These are phyloP conservation scores for Phytophthora colocasiae DNA, from an alignment of 352 stramenopile species.

Conservation along the genomic window DNA sequence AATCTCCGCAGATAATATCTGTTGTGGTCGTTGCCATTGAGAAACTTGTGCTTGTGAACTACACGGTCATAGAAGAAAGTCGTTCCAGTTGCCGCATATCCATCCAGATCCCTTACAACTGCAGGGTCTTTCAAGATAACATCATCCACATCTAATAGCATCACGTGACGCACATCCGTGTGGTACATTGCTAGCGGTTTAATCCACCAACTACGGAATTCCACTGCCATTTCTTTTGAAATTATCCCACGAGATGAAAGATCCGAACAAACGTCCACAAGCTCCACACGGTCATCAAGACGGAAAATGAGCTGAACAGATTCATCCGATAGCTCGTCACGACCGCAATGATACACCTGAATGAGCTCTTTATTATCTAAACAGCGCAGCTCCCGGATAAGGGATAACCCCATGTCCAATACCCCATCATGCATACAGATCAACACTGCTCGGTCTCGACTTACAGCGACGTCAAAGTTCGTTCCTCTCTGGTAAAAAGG, in stretches of 20 bases:
- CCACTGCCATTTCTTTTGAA: background rate
- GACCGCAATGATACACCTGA: slow-evolving; percentile 38
- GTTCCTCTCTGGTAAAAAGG: slow-evolving; percentile 21
- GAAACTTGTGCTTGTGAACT: slow-evolving; percentile 45
- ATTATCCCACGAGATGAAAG: slow-evolving; percentile 26
- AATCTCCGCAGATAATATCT: slow-evolving; percentile 48
- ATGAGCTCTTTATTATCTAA: slow-evolving; percentile 30
- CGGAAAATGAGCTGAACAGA: slow-evolving; percentile 23
- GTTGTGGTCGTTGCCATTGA: slow-evolving; percentile 41
- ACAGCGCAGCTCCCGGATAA: slow-evolving; percentile 40
- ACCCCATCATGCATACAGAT: slow-evolving; percentile 46
- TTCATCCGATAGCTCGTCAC: slow-evolving; percentile 50
- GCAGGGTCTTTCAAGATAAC: slow-evolving; percentile 56
- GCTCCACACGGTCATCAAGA: slow-evolving; percentile 35
- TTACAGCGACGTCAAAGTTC: slow-evolving; percentile 27
- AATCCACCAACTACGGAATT: slow-evolving; percentile 53
- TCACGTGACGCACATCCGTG: slow-evolving; percentile 43
- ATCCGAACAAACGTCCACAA: slow-evolving; percentile 51
- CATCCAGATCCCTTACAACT: slow-evolving; percentile 38
- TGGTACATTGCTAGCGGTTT: slow-evolving; percentile 57
- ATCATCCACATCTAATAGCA: slow-evolving; percentile 61
- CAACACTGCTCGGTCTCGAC: slow-evolving; percentile 18
- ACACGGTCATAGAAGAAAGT: slow-evolving; percentile 79
- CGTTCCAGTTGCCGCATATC: slow-evolving; percentile 55
- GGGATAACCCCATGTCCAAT: slow-evolving; percentile 47